Evolutionary conservation across 2,329 filamentous ascomycete genomes (phyloP), one percentile per base, ranked within the genome.

Genomic region (Pseudopyricularia javanii): DNA sequence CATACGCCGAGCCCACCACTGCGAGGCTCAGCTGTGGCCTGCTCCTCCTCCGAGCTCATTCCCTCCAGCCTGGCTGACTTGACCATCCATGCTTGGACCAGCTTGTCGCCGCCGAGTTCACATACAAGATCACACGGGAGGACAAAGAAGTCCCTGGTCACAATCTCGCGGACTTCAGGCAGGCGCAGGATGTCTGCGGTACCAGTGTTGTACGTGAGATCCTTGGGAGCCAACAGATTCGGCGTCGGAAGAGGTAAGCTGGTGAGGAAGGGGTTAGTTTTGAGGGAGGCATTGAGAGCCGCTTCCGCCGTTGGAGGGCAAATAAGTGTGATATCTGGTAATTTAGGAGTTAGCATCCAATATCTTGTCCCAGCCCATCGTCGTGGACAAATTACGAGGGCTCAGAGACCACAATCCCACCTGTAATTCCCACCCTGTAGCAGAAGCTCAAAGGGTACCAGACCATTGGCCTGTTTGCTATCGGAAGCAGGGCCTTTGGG

Each of bases 61-160:
- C 15, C 14, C 3, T 32, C 26, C 22, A 37, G 33, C 22, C 17
- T 26, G 15, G 82, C 84, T 50, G 89, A 81, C 59, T 86, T 82
- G 30, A 91, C 81, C 85, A 96, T 91, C 90, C 93, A 98, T 55
- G 91, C 82, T 66, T 96, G 89, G 2, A 95, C 70, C 22, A 97
- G 74, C 56, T 84, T 81, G 60, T 90, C 86, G 12, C 90, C 91
- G 3, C 86, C 84, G 15, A 97, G 73, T 63, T 95, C 91, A 65
- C 90, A 96, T 37, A 98, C 83, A 7, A 98, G 74, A 65, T 98
- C 93, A 67, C 93, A 98, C 0, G 93, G 91, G 4, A 98, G 74
- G 3, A 97, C 80, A 26, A 96, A 72, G 63, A 98, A 97, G 68
- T 98, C 89, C 12, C 83, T 82, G 52, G 80, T 89, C 60, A 98